Evolutionary conservation across 331 rosid species (phyloP), one percentile per base, ranked within the genome.

Genomic region (Malus hybrid): DNA sequence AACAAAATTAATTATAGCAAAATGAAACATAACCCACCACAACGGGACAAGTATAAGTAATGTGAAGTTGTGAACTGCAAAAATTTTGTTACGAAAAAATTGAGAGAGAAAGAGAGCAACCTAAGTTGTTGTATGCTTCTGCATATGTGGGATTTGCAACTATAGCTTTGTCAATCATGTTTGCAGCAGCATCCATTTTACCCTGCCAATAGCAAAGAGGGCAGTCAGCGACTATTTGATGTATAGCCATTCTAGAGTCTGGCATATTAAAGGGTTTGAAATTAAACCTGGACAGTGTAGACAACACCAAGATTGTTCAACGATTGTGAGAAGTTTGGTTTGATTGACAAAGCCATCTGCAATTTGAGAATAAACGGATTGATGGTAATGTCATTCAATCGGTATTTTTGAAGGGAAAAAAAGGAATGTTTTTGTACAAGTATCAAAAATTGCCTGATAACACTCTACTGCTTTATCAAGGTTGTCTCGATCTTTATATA

Each of bases 231-330:
- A 83, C 78, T 34, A 28, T 67, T 18, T 6, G 33, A 61, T 74
- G 73, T 48, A 13, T 65, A 67, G 54, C 32, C 55, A 74, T 77
- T 67, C 84, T 29, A 67, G 48, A 76, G 71, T 73, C 71, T 13
- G 55, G 46, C 67, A 68, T 65, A 80, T 81, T 27, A 10, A 74
- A 61, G 28, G 13, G 67, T 16, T 64, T 65, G 27, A 79, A 46
- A 77, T 82, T 61, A 77, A 77, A 92, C 99, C 97, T 94, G 99
- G 67, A 94, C 99, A 73, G 99, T 94, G 86, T 88, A 92, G 66
- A 94, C 99, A 76, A 94, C 99, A 34, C 99, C 99, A 82, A 94
- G 97, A 82, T 94, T 94, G 88, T 94, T 94, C 91, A 94, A 82
- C 63, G 99, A 94, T 85, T 94, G 99, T 7, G 99, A 94, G 70